A percentile compares a stretch with the other conserved stretches of the same genome.
These are phyloP conservation scores for Talaromyces sp. DNA, from an alignment of 2,329 filamentous ascomycete species.

Conservation along the genomic window DNA sequence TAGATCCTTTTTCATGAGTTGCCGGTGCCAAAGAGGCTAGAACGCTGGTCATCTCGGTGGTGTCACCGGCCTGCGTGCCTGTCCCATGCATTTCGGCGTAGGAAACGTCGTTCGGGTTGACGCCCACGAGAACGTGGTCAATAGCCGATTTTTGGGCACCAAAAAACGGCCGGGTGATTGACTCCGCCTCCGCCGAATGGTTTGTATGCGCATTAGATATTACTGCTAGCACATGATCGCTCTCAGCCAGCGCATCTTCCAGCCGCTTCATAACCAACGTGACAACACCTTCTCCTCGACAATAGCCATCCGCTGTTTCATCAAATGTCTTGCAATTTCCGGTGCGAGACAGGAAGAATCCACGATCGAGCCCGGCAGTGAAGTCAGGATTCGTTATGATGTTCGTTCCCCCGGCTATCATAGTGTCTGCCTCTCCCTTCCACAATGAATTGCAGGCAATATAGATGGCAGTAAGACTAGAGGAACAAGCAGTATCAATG, in stretches of 20 bases:
- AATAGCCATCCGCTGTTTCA: slow-evolving; percentile 50
- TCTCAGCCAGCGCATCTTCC: slow-evolving; percentile 47
- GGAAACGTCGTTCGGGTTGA: slow-evolving; percentile 58
- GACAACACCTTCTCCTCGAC: slow-evolving; percentile 48
- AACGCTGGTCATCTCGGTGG: slow-evolving; percentile 21
- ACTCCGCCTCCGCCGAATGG: slow-evolving; percentile 39
- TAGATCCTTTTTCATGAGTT: slow-evolving; percentile 31
- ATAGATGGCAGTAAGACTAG: slow-evolving; percentile 65
- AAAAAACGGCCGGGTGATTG: slow-evolving; percentile 34
- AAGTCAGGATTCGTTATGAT: slow-evolving; percentile 70
- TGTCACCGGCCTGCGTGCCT: slow-evolving; percentile 72
- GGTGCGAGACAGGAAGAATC: slow-evolving; percentile 8
- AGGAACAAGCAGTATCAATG: slow-evolving; percentile 72
- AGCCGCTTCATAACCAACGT: slow-evolving; percentile 48
- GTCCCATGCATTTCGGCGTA: slow-evolving; percentile 84
- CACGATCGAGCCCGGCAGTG: slow-evolving; percentile 65
- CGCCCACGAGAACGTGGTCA: slow-evolving; percentile 25
- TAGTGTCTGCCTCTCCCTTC: slow-evolving; percentile 72
- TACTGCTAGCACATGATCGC: slow-evolving; percentile 37
- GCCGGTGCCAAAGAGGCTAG: no score
- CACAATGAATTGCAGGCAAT: slow-evolving; percentile 68
- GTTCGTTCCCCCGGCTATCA: slow-evolving; percentile 70
- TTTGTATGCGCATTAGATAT: slow-evolving; percentile 41
- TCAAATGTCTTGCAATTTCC: slow-evolving; percentile 49
- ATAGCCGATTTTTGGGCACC: slow-evolving; percentile 29